A percentile compares a stretch with the other conserved stretches of the same genome.
These are phyloP conservation scores for Emericellopsis cladophorae DNA, from an alignment of 2,329 filamentous ascomycete genomes.

Conservation along the genomic window DNA sequence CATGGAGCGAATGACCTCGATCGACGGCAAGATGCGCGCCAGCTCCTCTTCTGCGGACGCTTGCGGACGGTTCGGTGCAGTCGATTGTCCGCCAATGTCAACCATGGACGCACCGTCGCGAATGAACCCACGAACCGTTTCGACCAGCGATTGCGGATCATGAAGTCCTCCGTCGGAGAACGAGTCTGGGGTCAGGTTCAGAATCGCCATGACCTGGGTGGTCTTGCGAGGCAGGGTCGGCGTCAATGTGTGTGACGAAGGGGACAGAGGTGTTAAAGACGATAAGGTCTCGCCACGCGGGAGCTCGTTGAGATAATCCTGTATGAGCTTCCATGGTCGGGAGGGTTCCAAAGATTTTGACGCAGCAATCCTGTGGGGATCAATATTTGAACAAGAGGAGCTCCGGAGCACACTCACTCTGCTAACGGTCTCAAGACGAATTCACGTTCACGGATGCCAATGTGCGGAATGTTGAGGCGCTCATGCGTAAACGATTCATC, in stretches of 20 bases:
- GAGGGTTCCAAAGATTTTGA: constrained; percentile 35
- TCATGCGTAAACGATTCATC: constrained; percentile 51
- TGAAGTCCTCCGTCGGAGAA: constrained; percentile 83
- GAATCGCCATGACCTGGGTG: constrained; percentile 83
- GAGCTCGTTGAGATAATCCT: constrained; percentile 49
- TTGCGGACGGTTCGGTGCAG: constrained; percentile 60
- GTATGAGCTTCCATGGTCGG: constrained; percentile 46
- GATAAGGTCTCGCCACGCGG: constrained; percentile 37
- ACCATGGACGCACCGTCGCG: constrained; percentile 66
- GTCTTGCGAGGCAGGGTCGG: constrained; percentile 42
- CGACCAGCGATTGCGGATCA: constrained; percentile 36
- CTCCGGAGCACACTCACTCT: constrained; percentile 38
- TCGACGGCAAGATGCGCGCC: constrained; percentile 64
- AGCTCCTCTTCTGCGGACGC: constrained; percentile 64
- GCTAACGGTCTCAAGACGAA: constrained; percentile 84
- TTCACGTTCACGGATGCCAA: constrained; percentile 75
- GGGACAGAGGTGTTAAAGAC: constrained; percentile 43
- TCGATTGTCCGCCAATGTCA: constrained; percentile 89
- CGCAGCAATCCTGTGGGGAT: constrained; percentile 36
- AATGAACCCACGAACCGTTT: constrained; percentile 51
- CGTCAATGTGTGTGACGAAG: constrained; percentile 36
- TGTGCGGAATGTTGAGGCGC: constrained; percentile 74
- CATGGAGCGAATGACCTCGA: constrained; percentile 57
- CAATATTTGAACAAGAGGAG: background rate
- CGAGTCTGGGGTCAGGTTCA: constrained; percentile 91